A percentile compares a stretch with the other conserved stretches of the same genome.
Evolutionary conservation across 495 filamentous ascomycete genomes (phyloP).

Genomic region (Neurospora hispaniola): DNA sequence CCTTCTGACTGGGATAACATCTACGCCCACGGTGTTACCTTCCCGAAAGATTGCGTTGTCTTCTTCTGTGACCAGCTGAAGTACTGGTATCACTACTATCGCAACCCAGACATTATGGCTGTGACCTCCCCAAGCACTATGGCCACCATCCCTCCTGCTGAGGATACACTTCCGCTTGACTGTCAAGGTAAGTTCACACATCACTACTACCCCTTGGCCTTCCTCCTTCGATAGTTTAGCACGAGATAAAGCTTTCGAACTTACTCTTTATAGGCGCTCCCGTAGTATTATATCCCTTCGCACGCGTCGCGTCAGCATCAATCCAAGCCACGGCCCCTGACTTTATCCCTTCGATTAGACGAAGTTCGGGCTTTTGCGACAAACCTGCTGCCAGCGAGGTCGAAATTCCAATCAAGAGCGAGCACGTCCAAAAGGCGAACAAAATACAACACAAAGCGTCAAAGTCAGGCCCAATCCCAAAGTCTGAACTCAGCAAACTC

Average conservation of each 20-base stretch:
- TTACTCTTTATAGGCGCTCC: background rate
- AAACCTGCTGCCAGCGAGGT: background rate
- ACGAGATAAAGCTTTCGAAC: background rate
- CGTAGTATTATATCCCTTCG: background rate
- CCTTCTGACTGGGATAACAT: slow-evolving; percentile 2
- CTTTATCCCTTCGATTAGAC: background rate
- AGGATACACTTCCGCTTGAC: background rate
- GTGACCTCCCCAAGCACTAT: background rate
- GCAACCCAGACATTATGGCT: background rate
- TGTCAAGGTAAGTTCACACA: background rate
- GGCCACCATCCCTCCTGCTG: background rate
- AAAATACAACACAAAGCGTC: background rate
- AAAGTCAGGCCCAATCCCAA: background rate
- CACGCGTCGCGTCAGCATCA: background rate
- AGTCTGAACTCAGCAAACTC: background rate
- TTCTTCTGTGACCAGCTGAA: background rate
- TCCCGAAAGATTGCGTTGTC: background rate
- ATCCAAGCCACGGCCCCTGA: background rate
- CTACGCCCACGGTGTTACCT: background rate
- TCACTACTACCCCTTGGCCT: background rate
- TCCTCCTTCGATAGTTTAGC: background rate
- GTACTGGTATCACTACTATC: slow-evolving; percentile 7
- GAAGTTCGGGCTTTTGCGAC: background rate
- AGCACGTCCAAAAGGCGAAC: background rate
- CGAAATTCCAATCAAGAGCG: background rate